Evolutionary conservation across 768 basidiomycete genomes (phyloP).

Genomic region (Agaricus blazei): DNA sequence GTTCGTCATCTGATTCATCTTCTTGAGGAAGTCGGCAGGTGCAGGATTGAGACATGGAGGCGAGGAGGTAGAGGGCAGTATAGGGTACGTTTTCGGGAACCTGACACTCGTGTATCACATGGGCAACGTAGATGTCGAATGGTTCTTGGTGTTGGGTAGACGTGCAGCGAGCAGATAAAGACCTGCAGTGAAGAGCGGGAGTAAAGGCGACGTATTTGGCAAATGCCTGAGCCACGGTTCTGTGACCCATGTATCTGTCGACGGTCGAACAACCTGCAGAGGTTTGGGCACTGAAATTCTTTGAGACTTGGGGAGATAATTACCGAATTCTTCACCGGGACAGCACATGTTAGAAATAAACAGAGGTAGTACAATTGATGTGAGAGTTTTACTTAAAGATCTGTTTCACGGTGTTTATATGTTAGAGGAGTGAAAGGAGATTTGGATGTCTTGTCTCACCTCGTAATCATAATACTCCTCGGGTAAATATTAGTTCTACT

Average conservation of each 20-base stretch:
- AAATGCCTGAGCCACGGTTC: background rate
- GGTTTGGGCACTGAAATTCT: too few species aligned
- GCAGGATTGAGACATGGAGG: background rate
- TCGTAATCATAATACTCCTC: too few species aligned
- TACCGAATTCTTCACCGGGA: too few species aligned
- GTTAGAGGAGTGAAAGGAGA: too few species aligned
- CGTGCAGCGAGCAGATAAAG: background rate
- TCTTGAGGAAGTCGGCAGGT: background rate
- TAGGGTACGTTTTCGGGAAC: background rate
- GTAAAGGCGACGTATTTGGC: background rate
- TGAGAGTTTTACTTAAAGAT: too few species aligned
- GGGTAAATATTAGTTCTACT: too few species aligned
- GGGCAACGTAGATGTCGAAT: background rate
- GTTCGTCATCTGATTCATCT: background rate
- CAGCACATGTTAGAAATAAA: too few species aligned
- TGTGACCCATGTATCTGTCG: background rate
- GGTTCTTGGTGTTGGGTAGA: background rate
- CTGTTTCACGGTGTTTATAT: too few species aligned
- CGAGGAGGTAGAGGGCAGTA: conserved; percentile 1
- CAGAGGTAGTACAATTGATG: too few species aligned
- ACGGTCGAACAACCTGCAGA: background rate
- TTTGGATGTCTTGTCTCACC: too few species aligned
- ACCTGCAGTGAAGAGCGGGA: background rate
- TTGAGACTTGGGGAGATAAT: too few species aligned
- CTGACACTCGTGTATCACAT: background rate